These are phyloP conservation scores for Colletotrichum spaethianum DNA, from an alignment of 2,329 filamentous ascomycete genomes.

Conservation along the genomic window DNA sequence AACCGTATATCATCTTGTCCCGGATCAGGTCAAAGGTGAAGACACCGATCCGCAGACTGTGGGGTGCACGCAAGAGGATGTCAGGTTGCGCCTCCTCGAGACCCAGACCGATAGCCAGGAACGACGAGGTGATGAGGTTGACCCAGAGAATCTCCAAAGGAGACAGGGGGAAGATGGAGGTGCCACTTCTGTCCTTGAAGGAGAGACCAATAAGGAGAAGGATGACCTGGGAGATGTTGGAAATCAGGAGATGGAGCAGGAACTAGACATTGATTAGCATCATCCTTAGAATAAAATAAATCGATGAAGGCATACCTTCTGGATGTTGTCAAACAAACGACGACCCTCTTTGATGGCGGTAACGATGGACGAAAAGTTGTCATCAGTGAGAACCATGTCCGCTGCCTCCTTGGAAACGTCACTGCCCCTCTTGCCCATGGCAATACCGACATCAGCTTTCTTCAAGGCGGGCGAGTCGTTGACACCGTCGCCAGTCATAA, in stretches of 20 bases:
- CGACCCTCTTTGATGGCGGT: slow-evolving; percentile 81
- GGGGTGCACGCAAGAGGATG: slow-evolving; percentile 76
- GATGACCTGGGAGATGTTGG: slow-evolving; percentile 79
- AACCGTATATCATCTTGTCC: slow-evolving; percentile 77
- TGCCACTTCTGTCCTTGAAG: slow-evolving; percentile 72
- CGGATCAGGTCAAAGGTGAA: slow-evolving; percentile 76
- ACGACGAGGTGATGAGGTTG: slow-evolving; percentile 80
- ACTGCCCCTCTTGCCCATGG: slow-evolving; percentile 79
- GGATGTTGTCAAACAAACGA: slow-evolving; percentile 80
- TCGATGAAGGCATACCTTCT: slow-evolving; percentile 69
- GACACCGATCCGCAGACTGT: slow-evolving; percentile 71
- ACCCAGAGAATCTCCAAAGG: slow-evolving; percentile 84
- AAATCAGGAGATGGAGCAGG: slow-evolving; percentile 76
- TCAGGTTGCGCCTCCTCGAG: slow-evolving; percentile 79
- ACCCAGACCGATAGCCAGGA: slow-evolving; percentile 80
- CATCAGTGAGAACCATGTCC: slow-evolving; percentile 90
- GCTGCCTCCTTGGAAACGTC: slow-evolving; percentile 86
- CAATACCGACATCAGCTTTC: slow-evolving; percentile 81
- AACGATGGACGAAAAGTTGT: slow-evolving; percentile 88
- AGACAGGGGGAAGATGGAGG: slow-evolving; percentile 79
- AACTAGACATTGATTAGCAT: slow-evolving; percentile 56
- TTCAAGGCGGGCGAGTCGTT: slow-evolving; percentile 83
- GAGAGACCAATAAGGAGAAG: slow-evolving; percentile 77
- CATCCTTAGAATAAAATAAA: background rate
- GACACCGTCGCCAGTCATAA: slow-evolving; percentile 83